phyloP scores from a whole-genome alignment of 2,329 filamentous ascomycete species.

The Emydomyces testavorans region DNA sequence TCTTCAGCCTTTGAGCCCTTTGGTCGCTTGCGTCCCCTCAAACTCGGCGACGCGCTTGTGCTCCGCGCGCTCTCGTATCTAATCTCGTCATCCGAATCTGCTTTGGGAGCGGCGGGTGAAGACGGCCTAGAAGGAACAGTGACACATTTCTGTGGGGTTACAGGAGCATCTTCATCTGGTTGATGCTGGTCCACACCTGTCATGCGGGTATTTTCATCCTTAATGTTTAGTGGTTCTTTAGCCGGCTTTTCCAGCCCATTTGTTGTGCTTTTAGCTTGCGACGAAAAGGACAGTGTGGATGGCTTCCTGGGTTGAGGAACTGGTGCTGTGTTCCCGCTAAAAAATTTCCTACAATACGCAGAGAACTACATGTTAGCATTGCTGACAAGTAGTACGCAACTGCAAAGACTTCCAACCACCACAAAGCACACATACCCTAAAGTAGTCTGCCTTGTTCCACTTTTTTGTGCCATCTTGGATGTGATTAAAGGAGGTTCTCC shows the following conservation, averaged over 20 bases:
- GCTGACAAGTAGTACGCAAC: background rate
- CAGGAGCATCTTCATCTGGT: background rate
- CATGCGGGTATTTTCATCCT: constrained; percentile 24
- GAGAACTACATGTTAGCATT: background rate
- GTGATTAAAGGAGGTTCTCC: background rate
- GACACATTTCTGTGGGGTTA: constrained; percentile 14
- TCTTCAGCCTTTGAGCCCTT: constrained; percentile 32
- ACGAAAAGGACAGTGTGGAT: constrained; percentile 63
- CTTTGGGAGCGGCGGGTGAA: constrained; percentile 9
- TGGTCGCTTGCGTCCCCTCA: constrained; percentile 29
- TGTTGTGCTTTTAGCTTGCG: constrained; percentile 40
- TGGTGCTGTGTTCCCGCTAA: constrained; percentile 51
- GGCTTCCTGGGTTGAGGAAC: constrained; percentile 56
- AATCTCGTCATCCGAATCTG: constrained; percentile 14
- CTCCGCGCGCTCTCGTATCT: constrained; percentile 14
- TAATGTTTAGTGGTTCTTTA: background rate
- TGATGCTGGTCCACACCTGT: constrained; percentile 16
- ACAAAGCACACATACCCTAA: constrained; percentile 87
- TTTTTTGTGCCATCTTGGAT: constrained; percentile 10
- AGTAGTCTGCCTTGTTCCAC: constrained; percentile 58
- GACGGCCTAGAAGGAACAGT: constrained; percentile 15
- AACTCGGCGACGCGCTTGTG: constrained; percentile 14
- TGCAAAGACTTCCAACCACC: too few species aligned
- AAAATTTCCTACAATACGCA: constrained; percentile 60
- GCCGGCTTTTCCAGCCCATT: constrained; percentile 4